Base-by-base conservation (phyloP, 2,329 filamentous ascomycete genomes). In the Colletotrichum tabaci region DNA sequence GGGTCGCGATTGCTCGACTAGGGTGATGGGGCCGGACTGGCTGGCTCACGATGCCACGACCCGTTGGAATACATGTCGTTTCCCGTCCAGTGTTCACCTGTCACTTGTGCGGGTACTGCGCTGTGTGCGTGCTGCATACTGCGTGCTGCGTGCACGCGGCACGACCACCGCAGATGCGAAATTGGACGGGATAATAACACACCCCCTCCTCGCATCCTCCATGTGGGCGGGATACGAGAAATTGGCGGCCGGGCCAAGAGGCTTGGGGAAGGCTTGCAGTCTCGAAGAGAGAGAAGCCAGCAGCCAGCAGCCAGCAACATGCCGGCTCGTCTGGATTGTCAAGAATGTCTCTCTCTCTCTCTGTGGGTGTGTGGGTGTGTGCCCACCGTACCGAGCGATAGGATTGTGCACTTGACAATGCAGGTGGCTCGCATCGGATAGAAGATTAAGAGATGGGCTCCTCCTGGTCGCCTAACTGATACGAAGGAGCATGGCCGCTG, bases 101-200 rank as follows among this genome's bases (percentile, higher is more conserved):
- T 56, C 30, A n/a, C 53, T 35, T 35, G 18, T 57, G n/a, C 8
- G 40, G 21, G n/a, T 57, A 23, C 23, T 61, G 64, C 38, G 23
- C 50, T 35, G n/a, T 10, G 9, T 57, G 38, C 52, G 44, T 53
- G 61, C 61, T 38, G 61, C 26, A 26, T 26, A 4, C 26, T 57
- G 38, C 52, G 44, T 44, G 61, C 61, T 38, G 61, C 26, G 50
- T 47, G 62, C 67, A 61, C 64, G 40, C 38, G 38, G 21, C 23
- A 40, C 58, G 38, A 44, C 16, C 55, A 47, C 61, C 50, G 26
- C 26, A 66, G 35, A 46, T 46, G 57, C 64, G 68, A 68, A 58
- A 71, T 71, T 71, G 64, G 58, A 21, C 13, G 57, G 26, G 68
- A 67, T 71, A 62, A 40, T 30, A 23, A 44, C 68, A 71, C 68